Conservation (phyloP, 2,329 filamentous ascomycete species). For the Colletotrichum sansevieriae region DNA sequence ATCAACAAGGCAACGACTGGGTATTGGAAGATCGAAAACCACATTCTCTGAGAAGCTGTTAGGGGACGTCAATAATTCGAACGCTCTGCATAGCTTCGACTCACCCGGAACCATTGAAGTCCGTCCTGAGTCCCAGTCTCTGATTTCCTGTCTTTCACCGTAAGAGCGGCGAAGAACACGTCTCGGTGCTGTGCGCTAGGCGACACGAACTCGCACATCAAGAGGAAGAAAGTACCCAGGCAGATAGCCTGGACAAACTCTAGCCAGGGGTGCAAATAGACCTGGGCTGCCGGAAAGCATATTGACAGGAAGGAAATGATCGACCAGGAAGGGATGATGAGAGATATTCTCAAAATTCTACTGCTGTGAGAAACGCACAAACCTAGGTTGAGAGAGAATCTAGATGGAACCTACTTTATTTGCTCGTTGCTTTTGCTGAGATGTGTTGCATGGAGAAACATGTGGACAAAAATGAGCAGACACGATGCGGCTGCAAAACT, state of each 20-base stretch:
- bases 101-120: constrained; percentile 50
- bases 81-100: constrained; percentile 4
- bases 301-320: constrained; percentile 55
- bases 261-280: constrained; percentile 56
- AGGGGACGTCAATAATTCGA: neutral
- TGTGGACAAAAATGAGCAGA: constrained; percentile 48
- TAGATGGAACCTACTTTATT: constrained; percentile 46
- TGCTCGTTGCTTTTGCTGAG: constrained; percentile 57
- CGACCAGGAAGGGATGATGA: constrained; percentile 55
- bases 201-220: constrained; percentile 58
- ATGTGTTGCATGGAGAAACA: constrained; percentile 53
- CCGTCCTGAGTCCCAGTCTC: constrained; percentile 46
- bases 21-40: constrained; percentile 57
- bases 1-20: constrained; percentile 51
- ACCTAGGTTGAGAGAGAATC: constrained; percentile 34
- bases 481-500: constrained; percentile 49
- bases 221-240: constrained; percentile 58
- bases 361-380: neutral
- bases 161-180: constrained; percentile 53
- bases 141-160: constrained; percentile 47
- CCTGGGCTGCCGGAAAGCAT: constrained; percentile 51
- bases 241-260: constrained; percentile 56
- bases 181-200: constrained; percentile 50
- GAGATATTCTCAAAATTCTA: constrained; percentile 55
- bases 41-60: constrained; percentile 45